Evolutionary conservation across 2,329 filamentous ascomycete species (phyloP).

Genomic region (Beauveria scarabaeidicola): DNA sequence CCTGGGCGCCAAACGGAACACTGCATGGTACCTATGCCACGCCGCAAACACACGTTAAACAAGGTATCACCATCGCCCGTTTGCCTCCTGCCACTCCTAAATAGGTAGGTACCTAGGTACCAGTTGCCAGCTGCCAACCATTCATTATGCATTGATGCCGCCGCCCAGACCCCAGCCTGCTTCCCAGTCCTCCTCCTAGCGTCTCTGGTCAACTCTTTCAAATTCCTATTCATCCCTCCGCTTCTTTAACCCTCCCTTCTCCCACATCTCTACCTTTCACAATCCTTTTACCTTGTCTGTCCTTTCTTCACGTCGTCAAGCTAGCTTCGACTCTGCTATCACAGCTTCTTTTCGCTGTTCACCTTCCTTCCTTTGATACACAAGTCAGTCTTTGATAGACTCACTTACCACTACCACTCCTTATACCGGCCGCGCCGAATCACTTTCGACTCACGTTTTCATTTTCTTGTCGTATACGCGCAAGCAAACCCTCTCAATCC

Average conservation of each 20-base stretch:
- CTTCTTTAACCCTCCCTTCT: conserved; percentile 14
- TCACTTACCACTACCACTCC: conserved; percentile 21
- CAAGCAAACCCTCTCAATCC: background rate
- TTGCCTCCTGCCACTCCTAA: background rate
- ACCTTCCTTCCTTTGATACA: conserved; percentile 12
- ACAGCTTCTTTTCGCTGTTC: conserved; percentile 28
- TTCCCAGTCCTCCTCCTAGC: background rate
- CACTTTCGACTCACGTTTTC: conserved; percentile 1
- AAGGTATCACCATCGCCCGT: background rate
- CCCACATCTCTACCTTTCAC: conserved; percentile 16
- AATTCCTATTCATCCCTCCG: background rate
- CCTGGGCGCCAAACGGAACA: background rate
- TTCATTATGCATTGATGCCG: background rate
- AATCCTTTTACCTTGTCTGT: conserved; percentile 15
- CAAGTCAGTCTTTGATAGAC: conserved; percentile 46
- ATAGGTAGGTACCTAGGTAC: too few species aligned
- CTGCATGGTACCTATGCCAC: background rate
- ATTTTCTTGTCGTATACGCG: background rate
- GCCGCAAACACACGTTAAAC: background rate
- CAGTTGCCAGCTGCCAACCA: background rate
- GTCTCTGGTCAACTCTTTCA: background rate
- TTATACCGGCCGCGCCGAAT: conserved; percentile 27
- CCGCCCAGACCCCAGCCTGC: background rate
- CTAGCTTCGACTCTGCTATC: conserved; percentile 21
- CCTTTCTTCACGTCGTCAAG: conserved; percentile 13